Conservation (phyloP, 345 rosid genomes). For the Camelina neglecta region DNA sequence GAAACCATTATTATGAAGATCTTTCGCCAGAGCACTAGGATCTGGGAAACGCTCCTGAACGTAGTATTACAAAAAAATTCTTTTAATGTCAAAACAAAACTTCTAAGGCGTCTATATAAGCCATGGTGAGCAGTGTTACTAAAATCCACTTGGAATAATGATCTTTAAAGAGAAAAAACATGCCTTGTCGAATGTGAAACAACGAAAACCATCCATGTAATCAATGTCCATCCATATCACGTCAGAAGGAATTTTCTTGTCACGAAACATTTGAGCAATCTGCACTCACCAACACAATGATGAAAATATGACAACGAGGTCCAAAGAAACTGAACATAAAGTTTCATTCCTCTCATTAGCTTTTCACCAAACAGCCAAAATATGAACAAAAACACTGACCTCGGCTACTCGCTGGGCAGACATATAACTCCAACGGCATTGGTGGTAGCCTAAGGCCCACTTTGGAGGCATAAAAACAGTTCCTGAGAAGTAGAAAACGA, state of each 20-base stretch:
- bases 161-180: constrained; percentile 17
- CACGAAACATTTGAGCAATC: constrained; percentile 74
- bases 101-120: not conserved
- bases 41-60: constrained; percentile 71
- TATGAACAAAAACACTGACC: constrained; percentile 51
- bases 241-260: constrained; percentile 86
- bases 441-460: constrained; percentile 97
- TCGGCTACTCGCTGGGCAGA: constrained; percentile 77
- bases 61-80: not conserved
- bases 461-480: constrained; percentile 93
- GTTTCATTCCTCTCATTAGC: constrained; percentile 8
- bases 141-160: constrained; percentile 13
- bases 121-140: not conserved
- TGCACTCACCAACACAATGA: constrained; percentile 43
- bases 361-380: constrained; percentile 14
- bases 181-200: constrained; percentile 94
- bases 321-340: not conserved
- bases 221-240: constrained; percentile 99
- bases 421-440: constrained; percentile 94
- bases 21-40: constrained; percentile 64
- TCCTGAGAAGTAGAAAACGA: constrained; percentile 49
- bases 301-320: constrained; percentile 33
- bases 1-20: constrained; percentile 69
- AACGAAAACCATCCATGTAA: constrained; percentile 97
- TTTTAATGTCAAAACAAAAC: constrained; percentile 26